Base-by-base conservation (phyloP, 768 basidiomycete species). In the Podaxis sp. region DNA sequence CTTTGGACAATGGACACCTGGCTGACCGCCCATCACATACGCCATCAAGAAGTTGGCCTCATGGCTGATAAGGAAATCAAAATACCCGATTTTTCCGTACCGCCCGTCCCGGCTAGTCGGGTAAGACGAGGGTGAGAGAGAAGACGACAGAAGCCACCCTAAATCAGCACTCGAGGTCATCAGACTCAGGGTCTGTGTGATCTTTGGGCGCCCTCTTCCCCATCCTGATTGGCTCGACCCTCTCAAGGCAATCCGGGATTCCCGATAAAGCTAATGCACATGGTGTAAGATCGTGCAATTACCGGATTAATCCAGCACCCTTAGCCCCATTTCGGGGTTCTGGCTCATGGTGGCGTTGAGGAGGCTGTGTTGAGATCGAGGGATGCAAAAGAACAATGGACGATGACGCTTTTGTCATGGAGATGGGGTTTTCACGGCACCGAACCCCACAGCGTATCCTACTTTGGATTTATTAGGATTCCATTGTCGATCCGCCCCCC, bases 31-130 rank as follows among this genome's bases (percentile, higher is more conserved):
- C 54, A 62, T 62, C 61, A 62, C 61, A 62, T 62, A 62, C 38
- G 61, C 61, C 55, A 62, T 62, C 61, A 62, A 46, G 50, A 38
- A 40, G 4, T 24, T 28, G 30, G 10, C 11, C 38, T 41, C 33
- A 26, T 28, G 36, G 51, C 59, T 44, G 51, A 60, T 62, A 56
- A 62, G 54, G 61, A 62, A 54, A 62, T 56, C 33, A 49, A 56
- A 62, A 62, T 56, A 50, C 61, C 61, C 61, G 54, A 56, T 62
- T 62, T 62, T 56, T 56, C 54, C 61, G 61, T 62, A 56, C 61
- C 61, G 55, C 46, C 55, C 61, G 55, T 12, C 54, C 41, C 53
- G 54, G 54, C 55, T 56, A 56, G 56, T 62, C 61, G 61, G 48
- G 61, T 62, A 56, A 56, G 55, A 33, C 37, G 4, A 53, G 50